Conservation (phyloP, 2,329 filamentous ascomycete genomes). For the Cordyceps fumosorosea region DNA sequence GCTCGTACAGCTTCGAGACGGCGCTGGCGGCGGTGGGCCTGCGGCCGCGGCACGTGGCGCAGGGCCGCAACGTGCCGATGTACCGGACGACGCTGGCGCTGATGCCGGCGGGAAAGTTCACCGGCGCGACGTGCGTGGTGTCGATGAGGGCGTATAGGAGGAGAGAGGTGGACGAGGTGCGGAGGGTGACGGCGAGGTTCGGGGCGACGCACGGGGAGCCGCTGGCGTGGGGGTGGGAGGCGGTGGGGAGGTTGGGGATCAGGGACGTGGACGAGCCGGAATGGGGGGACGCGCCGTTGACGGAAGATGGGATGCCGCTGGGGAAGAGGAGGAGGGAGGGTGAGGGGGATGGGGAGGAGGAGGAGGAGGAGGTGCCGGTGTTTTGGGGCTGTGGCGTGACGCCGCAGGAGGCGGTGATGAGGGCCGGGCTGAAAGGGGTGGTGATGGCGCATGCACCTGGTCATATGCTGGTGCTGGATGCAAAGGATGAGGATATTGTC, state of each 20-base stretch:
- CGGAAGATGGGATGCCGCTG: constrained; percentile 30
- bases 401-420: constrained; percentile 57
- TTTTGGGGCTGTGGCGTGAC: constrained; percentile 63
- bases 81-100: constrained; percentile 52
- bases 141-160: constrained; percentile 31
- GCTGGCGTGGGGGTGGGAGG: constrained; percentile 59
- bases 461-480: constrained; percentile 55
- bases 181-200: constrained; percentile 49
- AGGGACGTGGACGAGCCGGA: constrained; percentile 44
- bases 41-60: constrained; percentile 41
- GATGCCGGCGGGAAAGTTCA: constrained; percentile 52
- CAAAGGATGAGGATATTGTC: constrained; percentile 32
- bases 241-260: constrained; percentile 45
- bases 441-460: constrained; percentile 58
- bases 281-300: constrained; percentile 48
- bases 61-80: constrained; percentile 51
- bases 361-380: constrained; percentile 40
- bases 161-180: constrained; percentile 43
- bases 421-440: constrained; percentile 43
- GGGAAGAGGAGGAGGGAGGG: constrained; percentile 4
- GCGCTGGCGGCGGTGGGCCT: constrained; percentile 46
- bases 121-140: constrained; percentile 10
- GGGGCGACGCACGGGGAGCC: constrained; percentile 56
- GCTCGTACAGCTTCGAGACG: constrained; percentile 56
- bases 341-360: constrained; percentile 20